These are phyloP conservation scores for Metschnikowia drakensbergensis DNA, from an alignment of 805 yeast genomes.

Conservation along the genomic window DNA sequence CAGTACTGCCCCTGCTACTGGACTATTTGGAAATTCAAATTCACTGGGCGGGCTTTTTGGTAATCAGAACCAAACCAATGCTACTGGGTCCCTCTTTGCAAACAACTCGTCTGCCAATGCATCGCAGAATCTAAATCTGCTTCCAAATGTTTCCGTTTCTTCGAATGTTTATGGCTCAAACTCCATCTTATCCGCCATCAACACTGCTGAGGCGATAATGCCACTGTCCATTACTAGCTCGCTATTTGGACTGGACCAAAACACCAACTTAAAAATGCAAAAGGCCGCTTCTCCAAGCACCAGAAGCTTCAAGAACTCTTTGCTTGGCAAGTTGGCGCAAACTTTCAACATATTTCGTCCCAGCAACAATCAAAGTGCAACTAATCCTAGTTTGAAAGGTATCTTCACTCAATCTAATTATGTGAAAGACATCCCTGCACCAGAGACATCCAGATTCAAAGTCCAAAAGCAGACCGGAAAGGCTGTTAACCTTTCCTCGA, in stretches of 20 bases:
- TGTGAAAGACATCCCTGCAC: constrained; percentile 11
- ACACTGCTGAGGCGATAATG: constrained; percentile 21
- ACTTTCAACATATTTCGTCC: constrained; percentile 31
- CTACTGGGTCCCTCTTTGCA: constrained; percentile 4
- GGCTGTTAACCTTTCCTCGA: not conserved
- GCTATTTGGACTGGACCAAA: constrained; percentile 16
- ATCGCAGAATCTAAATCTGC: not conserved
- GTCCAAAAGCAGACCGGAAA: not conserved
- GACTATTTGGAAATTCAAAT: constrained; percentile 23
- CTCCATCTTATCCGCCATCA: constrained; percentile 22
- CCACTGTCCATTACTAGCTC: constrained; percentile 33
- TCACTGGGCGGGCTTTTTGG: constrained; percentile 7
- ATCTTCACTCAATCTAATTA: constrained; percentile 29
- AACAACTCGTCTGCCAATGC: not conserved
- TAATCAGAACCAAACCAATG: not conserved
- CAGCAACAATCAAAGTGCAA: constrained; percentile 9
- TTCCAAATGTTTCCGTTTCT: not conserved
- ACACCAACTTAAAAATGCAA: constrained; percentile 11
- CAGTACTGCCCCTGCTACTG: constrained; percentile 8
- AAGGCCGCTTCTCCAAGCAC: constrained; percentile 18
- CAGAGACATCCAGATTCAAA: not conserved
- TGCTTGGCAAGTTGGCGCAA: constrained; percentile 32
- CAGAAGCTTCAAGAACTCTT: constrained; percentile 21
- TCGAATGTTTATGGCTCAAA: constrained; percentile 31
- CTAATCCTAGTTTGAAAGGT: constrained; percentile 22